Base-by-base conservation (phyloP, 2,329 filamentous ascomycete species). In the Atkinsonella texensis region DNA sequence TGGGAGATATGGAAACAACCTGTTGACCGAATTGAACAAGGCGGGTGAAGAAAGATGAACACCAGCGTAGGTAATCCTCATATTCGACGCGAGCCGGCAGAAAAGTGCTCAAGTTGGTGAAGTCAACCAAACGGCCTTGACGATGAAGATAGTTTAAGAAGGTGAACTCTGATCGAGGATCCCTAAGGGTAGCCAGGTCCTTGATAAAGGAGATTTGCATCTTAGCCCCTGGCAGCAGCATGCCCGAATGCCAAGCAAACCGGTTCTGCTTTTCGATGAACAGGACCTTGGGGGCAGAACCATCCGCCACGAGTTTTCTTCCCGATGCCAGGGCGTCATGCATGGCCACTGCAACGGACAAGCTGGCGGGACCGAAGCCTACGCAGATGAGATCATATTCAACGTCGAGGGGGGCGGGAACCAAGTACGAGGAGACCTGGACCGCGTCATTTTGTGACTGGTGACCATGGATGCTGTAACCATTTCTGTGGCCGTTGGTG, bases 151-250 rank as follows among this genome's bases (percentile, higher is more conserved):
- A 97, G 70, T 96, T 96, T 63, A 95, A 74, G 70, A 96, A 97
- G 13, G 91, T 97, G 68, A 97, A 97, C 61, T 89, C 79, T 58
- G 87, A 95, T 56, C 85, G 81, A 8, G 91, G 91, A 65, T 97
- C 84, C 53, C 91, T 80, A 58, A 95, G 75, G 3, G 88, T 93
- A 3, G 91, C 91, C 67, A 97, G 80, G 65, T 97, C 91, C 72
- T 97, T 97, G 71, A 97, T 79, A 72, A 95, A 97, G 10, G 88
- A 94, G 60, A 97, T 97, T 66, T 97, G 91, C 91, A 97, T 97
- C 70, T 86, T 89, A 49, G 90, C 87, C 5, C 89, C 90, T 0
- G 89, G 88, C 3, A 97, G 79, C 53, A 96, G 81, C 91, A 97
- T 97, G 54, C 91, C 91, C 0, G 89, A 83, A 68, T 97, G 91